Conservation (phyloP, 139 green algal species). For the Tetraselmis chui region DNA sequence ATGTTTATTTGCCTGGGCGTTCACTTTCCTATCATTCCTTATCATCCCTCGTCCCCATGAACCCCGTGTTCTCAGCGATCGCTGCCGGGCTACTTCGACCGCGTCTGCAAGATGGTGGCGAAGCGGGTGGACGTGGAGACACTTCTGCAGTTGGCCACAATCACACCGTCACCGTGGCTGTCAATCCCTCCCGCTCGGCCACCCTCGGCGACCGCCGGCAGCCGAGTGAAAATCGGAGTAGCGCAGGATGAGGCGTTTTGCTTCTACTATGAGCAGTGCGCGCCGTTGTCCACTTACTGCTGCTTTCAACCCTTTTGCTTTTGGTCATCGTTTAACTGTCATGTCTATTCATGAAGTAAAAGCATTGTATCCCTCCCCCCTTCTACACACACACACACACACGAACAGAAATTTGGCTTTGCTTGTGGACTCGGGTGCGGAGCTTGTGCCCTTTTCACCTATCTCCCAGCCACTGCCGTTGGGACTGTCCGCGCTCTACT, state of each 20-base stretch:
- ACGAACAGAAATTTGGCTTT: slow-evolving; percentile 34
- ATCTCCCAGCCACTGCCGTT: slow-evolving; percentile 70
- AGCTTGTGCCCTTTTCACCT: slow-evolving; percentile 87
- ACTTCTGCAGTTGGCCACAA: slow-evolving; percentile 39
- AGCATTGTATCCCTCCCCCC: too few species aligned
- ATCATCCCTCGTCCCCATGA: too few species aligned
- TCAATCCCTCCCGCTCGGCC: background rate
- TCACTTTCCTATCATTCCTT: too few species aligned
- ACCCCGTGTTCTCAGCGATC: too few species aligned
- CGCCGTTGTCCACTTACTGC: too few species aligned
- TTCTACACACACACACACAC: too few species aligned
- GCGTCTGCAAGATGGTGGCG: slow-evolving; percentile 39
- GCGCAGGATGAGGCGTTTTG: slow-evolving; percentile 73
- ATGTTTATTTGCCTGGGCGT: too few species aligned
- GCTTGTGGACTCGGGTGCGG: slow-evolving; percentile 53
- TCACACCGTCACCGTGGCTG: background rate
- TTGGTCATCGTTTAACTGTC: too few species aligned
- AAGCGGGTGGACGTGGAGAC: slow-evolving; percentile 50
- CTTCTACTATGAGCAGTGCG: slow-evolving; percentile 73
- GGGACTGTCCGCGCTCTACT: slow-evolving; percentile 67
- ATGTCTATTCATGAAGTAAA: too few species aligned
- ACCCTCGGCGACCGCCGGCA: background rate
- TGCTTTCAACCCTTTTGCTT: too few species aligned
- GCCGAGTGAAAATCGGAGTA: slow-evolving; percentile 54
- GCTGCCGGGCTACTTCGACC: slow-evolving; percentile 4